Evolutionary conservation across 441 rosid genomes (phyloP).

Genomic region (Bocquillonia castaneifolia): DNA sequence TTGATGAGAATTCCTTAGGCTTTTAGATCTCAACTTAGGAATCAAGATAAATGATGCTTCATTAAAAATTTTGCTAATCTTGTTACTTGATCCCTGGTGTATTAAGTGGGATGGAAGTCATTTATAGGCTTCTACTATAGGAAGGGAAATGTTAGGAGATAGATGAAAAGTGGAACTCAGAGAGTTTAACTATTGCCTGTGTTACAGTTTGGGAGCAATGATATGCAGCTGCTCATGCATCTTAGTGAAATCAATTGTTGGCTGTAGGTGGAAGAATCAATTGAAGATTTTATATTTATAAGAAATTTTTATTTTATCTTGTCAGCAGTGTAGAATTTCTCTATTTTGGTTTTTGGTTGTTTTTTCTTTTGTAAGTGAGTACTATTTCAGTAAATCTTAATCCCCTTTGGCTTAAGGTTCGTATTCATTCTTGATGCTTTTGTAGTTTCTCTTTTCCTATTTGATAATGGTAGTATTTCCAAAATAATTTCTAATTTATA

Average conservation of each 20-base stretch:
- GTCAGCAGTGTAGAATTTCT: neutral
- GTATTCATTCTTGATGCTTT: neutral
- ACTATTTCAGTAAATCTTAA: neutral
- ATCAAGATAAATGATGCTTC: neutral
- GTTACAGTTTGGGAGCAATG: neutral
- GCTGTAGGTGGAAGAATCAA: neutral
- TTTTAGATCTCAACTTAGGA: slow-evolving; percentile 13
- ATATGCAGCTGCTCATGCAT: slow-evolving; percentile 6
- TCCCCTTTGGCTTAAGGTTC: too few species aligned
- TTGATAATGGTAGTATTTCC: neutral
- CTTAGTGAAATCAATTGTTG: neutral
- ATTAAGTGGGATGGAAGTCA: neutral
- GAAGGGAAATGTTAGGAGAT: neutral
- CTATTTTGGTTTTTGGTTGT: slow-evolving; percentile 1
- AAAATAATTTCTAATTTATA: slow-evolving; percentile 14
- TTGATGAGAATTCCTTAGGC: neutral
- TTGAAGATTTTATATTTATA: neutral
- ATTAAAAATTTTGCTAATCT: neutral
- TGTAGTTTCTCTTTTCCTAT: slow-evolving; percentile 2
- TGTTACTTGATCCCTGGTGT: neutral
- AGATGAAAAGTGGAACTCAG: neutral
- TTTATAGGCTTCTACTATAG: neutral
- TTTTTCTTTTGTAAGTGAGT: neutral
- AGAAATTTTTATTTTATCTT: neutral
- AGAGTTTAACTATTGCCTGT: neutral